Conservation (phyloP, 805 yeast species). For the Suhomyces sp. region DNA sequence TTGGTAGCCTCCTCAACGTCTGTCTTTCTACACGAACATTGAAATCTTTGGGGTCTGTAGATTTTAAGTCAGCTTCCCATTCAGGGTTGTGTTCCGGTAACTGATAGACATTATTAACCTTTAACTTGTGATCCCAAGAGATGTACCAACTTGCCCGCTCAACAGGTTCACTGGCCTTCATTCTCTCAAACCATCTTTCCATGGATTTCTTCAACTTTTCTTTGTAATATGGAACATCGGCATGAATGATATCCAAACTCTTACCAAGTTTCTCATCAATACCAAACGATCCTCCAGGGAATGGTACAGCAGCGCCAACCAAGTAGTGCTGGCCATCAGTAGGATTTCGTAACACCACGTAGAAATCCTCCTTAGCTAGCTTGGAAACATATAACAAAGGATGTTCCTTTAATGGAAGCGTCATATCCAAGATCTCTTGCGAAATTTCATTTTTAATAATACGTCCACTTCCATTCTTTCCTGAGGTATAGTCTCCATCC, state of each 20-base stretch:
- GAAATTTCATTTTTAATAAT: conserved; percentile 62
- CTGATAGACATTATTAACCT: conserved; percentile 56
- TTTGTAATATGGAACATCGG: conserved; percentile 67
- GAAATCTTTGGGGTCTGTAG: conserved; percentile 51
- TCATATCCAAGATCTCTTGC: conserved; percentile 59
- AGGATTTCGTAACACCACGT: conserved; percentile 55
- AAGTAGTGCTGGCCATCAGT: conserved; percentile 60
- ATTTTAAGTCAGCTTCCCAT: conserved; percentile 25
- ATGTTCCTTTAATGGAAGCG: conserved; percentile 58
- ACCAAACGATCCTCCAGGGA: conserved; percentile 77
- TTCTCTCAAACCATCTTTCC: conserved; percentile 69
- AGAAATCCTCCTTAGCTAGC: conserved; percentile 76
- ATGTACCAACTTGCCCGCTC: conserved; percentile 77
- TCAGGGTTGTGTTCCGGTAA: conserved; percentile 46
- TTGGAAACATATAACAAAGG: conserved; percentile 63
- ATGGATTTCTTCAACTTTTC: conserved; percentile 64
- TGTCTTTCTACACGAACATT: conserved; percentile 74
- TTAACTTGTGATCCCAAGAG: conserved; percentile 68
- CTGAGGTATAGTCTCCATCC: conserved; percentile 25
- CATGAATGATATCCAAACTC: conserved; percentile 62
- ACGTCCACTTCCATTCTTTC: conserved; percentile 31
- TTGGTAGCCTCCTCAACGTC: conserved; percentile 66
- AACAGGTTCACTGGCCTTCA: conserved; percentile 61
- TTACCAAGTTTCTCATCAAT: conserved; percentile 59
- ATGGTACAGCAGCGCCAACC: conserved; percentile 74